Base-by-base conservation (phyloP, 1,284 basidiomycete species). In the Irpex lacteus region DNA sequence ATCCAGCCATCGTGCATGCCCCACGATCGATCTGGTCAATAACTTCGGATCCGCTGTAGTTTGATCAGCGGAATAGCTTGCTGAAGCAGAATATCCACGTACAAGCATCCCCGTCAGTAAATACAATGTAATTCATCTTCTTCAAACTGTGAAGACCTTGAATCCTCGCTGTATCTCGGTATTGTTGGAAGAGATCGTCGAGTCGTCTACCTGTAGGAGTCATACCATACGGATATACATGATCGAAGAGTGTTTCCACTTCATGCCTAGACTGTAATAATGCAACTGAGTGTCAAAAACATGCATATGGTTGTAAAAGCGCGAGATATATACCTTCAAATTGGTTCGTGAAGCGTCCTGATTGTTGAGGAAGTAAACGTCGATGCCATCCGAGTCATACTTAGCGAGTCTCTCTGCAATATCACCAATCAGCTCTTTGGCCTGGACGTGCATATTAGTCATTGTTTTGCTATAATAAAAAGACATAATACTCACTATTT, bases 51-150 rank as follows among this genome's bases (percentile, higher is more conserved):
- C 86, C 13, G 82, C 85, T 85, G 63, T 3, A n/a, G 2, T 49
- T 18, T 56, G 8, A 18, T 53, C n/a, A 59, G 47, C 5, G 21
- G 19, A 19, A 37, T 19, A 9, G 32, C 13, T 54, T 1, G 26
- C 26, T 8, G 9, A 44, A 19, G 37, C 5, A 59, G 9, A 53
- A 5, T 18, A 19, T 40, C 56, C 34, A 70, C 83, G 65, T 67
- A 86, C 86, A 82, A 2, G 85, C 80, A 18, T 74, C 78, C 11
- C 88, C 88, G 67, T 90, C 88, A 0, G 88, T 89, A 59, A 90
- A 78, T 26, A 89, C 73, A 32, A 90, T 81, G 63, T 81, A 83
- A 68, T 88, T 88, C 36, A 87, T 72, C 0, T 85, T 86, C 69
- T 86, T 89, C 4, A 84, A 75, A 69, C 34, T n/a, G 55, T 13